These are phyloP conservation scores for Sporisorium scitamineum DNA, from an alignment of 1,284 basidiomycete species.

Conservation along the genomic window DNA sequence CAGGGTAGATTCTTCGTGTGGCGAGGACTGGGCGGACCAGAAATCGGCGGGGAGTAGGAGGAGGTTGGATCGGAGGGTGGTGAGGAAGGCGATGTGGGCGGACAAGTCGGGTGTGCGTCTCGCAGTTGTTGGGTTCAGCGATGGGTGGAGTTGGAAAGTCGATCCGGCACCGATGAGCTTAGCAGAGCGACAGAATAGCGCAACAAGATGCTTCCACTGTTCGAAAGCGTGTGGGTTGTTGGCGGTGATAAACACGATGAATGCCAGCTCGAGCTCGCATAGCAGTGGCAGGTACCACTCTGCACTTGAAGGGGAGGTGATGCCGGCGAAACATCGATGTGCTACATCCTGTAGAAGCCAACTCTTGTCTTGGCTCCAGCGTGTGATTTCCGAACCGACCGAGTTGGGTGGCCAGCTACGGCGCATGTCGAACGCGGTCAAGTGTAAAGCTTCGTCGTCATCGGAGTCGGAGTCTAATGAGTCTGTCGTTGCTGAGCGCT, in stretches of 20 bases:
- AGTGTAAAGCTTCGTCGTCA: constrained; percentile 27
- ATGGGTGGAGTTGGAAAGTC: constrained; percentile 36
- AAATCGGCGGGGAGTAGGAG: constrained; percentile 20
- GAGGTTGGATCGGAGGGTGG: constrained; percentile 16
- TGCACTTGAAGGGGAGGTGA: not conserved
- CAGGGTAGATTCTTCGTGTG: constrained; percentile 13
- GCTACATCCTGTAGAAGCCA: constrained; percentile 58
- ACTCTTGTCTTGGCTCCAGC: constrained; percentile 66
- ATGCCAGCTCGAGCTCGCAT: constrained; percentile 55
- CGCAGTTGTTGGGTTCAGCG: too few species aligned
- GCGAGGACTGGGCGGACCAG: constrained; percentile 26
- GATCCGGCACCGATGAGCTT: constrained; percentile 45
- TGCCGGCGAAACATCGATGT: constrained; percentile 18
- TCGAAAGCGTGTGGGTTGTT: constrained; percentile 47
- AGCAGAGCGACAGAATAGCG: constrained; percentile 49
- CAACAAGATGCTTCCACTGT: constrained; percentile 45
- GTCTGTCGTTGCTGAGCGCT: constrained; percentile 3
- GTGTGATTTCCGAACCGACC: constrained; percentile 51
- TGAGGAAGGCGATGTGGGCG: constrained; percentile 33
- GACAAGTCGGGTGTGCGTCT: constrained; percentile 1
- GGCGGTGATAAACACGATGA: constrained; percentile 41
- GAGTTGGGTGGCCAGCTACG: constrained; percentile 62
- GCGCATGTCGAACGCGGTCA: constrained; percentile 55
- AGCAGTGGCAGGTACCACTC: constrained; percentile 13
- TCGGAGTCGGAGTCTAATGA: not conserved